Percentiles rank a stretch among this genome's conserved stretches.
Conservation (phyloP, 805 yeast genomes). For the Ogataea chonburiensis region DNA sequence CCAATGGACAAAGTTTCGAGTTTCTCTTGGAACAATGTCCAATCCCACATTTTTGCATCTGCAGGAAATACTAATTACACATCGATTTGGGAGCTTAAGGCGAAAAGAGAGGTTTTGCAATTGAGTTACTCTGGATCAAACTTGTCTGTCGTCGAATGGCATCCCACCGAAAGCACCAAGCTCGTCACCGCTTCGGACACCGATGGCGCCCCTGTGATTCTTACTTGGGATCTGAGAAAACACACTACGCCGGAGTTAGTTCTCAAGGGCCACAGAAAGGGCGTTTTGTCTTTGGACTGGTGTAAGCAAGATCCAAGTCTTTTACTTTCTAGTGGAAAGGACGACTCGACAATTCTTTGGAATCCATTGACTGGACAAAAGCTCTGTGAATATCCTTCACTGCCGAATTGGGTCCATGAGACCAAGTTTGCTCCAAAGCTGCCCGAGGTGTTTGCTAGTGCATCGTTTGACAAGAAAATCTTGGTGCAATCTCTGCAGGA, state of each 20-base stretch:
- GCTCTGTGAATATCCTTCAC: slow-evolving; percentile 85
- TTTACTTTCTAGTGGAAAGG: slow-evolving; percentile 88
- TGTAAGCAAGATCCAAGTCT: slow-evolving; percentile 76
- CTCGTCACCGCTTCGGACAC: slow-evolving; percentile 84
- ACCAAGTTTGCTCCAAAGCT: slow-evolving; percentile 82
- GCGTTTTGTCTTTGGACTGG: slow-evolving; percentile 92
- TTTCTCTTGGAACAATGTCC: slow-evolving; percentile 85
- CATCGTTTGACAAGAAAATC: slow-evolving; percentile 84
- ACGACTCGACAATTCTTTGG: slow-evolving; percentile 86
- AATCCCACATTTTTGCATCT: slow-evolving; percentile 83
- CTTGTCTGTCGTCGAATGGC: slow-evolving; percentile 88
- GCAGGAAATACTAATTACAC: slow-evolving; percentile 85
- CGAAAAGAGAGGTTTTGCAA: slow-evolving; percentile 85
- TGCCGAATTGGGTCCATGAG: slow-evolving; percentile 92
- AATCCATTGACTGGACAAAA: slow-evolving; percentile 73
- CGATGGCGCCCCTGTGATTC: slow-evolving; percentile 74
- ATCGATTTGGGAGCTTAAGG: slow-evolving; percentile 90
- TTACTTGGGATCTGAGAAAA: slow-evolving; percentile 93
- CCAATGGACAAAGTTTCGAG: slow-evolving; percentile 79
- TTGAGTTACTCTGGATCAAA: slow-evolving; percentile 72
- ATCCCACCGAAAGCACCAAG: slow-evolving; percentile 83
- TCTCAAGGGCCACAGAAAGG: slow-evolving; percentile 79
- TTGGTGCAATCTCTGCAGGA: slow-evolving; percentile 86
- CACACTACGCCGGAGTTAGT: slow-evolving; percentile 84
- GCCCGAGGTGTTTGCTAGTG: slow-evolving; percentile 87